Conservation (phyloP, 164 flowering plant genomes). For the Warburgia ugandensis region DNA sequence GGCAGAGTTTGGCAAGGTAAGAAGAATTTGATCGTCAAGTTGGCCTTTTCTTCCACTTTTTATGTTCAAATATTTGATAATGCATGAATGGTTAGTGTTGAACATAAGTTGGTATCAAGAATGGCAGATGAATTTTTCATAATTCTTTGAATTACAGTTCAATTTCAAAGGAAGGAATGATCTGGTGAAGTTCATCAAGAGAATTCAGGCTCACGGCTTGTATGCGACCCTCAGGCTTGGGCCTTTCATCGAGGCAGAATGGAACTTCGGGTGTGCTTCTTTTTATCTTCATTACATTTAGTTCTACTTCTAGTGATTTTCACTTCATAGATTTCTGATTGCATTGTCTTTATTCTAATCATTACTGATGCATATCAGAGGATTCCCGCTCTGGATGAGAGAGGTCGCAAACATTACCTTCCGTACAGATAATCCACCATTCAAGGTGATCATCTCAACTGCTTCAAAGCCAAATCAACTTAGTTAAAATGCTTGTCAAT, state of each 20-base stretch:
- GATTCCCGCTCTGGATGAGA: constrained; percentile 75
- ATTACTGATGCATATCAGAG: constrained; percentile 26
- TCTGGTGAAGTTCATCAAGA: constrained; percentile 43
- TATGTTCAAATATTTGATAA: too few relatives aligned
- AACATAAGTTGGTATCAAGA: neutral
- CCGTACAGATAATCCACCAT: constrained; percentile 55
- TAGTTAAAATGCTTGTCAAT: too few relatives aligned
- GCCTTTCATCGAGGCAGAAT: constrained; percentile 51
- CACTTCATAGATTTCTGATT: neutral
- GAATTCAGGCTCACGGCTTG: constrained; percentile 29
- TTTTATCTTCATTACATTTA: neutral
- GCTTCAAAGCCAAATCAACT: too few relatives aligned
- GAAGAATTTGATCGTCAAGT: too few relatives aligned
- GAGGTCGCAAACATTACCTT: constrained; percentile 52
- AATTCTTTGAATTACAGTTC: constrained; percentile 24
- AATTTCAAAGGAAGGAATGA: constrained; percentile 42
- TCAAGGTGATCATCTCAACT: constrained; percentile 31
- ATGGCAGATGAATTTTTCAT: neutral
- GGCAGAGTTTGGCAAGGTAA: constrained; percentile 51
- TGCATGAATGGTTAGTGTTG: neutral
- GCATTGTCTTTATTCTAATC: neutral
- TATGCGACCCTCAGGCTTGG: constrained; percentile 44
- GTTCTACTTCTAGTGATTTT: neutral
- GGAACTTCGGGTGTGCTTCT: constrained; percentile 33
- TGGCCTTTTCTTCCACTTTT: too few relatives aligned